Base-by-base conservation (phyloP, 129 eudicot species). In the Silybum marianum region DNA sequence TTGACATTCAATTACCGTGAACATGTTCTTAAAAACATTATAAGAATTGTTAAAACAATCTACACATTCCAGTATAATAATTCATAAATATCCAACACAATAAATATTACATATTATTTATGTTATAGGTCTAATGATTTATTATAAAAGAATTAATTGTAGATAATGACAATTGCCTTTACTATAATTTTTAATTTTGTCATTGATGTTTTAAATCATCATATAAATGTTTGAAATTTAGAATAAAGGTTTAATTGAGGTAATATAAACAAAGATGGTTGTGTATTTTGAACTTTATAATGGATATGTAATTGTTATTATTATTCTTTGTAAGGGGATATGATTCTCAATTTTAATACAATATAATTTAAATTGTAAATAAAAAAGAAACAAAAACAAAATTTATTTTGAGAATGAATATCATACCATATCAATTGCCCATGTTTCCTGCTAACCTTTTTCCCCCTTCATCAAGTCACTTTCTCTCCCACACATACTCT, bases 381-480 rank as follows among this genome's bases (percentile, higher is more conserved):
- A 11, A 46, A 18, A 18, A 51, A 6, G 16, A 51, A 51, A 13
- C 2, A 44, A 44, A 12, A 14, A 48, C 3, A 51, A 51, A n/a
- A 18, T 58, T 5, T 58, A 6, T 58, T 44, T 58, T 58, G 66
- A 58, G 79, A 76, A 10, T 54, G 46, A 76, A 54, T 16, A 76
- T 76, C 80, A 76, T 76, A 60, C 19, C 80, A 76, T 19, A 76
- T 76, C 80, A 60, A 32, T 58, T 76, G 71, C 71, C 80, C 71
- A 58, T 76, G 80, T 54, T 54, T 75, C 70, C 80, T 60, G 71
- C 71, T 54, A 54, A 28, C 39, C 80, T 24, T 75, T 34, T 76
- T 24, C 32, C 80, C 71, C 30, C 69, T 75, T 75, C 25, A 48
- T 75, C 78, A 75, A 28, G 14, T 75, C 78, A 51, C 78, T 75